Evolutionary conservation across 75 land plant species (phyloP), one percentile per base, ranked within the genome.

Genomic region (Sequoiadendron giganteum): DNA sequence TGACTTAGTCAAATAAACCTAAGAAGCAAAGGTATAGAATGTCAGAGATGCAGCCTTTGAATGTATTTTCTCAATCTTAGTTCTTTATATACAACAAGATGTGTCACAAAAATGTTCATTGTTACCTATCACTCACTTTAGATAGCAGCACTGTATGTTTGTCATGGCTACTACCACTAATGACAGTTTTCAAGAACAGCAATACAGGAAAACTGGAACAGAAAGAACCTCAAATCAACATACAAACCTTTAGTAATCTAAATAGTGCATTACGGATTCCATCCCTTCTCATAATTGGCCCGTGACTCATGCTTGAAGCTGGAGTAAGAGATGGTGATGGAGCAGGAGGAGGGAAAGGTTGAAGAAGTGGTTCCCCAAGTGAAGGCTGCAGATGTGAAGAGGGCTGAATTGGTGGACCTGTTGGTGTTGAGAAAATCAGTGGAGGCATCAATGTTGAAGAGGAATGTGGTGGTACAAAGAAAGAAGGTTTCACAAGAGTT

Each of bases 301-400:
- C 93, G 86, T 93, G 91, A 61, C 75, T 39, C 81, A 78, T 43
- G 36, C 85, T 91, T 42, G 94, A 86, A 49, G 89, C 15, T 43
- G 94, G 91, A 83, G 97, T 90, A 52, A 97, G 94, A 72, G 95
- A 96, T 15, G 93, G 91, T 49, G 98, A 91, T 78, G 99, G 99
- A 79, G 91, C 89, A 0, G 99, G 98, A 19, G 99, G 99, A 45
- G 98, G 99, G 87, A 96, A 96, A 32, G 98, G 99, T 80, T 95
- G 98, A 85, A 95, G 94, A 87, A 95, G 79, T 55, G 99, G 96
- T 86, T 96, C 88, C 7, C 95, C 98, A 91, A 94, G 92, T 8
- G 95, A 93, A 14, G 93, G 93, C 79, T 93, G 99, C 91, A 94
- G 83, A 65, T 85, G 87, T 30, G 91, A 85, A 16, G 97, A 94